Evolutionary conservation across 164 flowering plant species (phyloP), one percentile per base, ranked within the genome.

Genomic region (Berberis vulgaris): DNA sequence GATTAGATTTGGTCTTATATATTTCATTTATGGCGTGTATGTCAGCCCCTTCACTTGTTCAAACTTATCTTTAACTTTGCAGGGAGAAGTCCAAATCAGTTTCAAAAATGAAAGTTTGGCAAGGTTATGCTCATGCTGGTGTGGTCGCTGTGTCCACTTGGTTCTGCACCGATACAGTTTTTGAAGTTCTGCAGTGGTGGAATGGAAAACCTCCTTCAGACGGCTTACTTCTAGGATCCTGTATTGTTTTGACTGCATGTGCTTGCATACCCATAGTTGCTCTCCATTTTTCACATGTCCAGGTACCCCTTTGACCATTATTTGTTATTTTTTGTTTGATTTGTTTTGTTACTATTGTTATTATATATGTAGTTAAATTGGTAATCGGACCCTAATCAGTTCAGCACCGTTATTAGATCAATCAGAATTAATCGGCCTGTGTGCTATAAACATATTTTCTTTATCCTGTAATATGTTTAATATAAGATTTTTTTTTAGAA

Each of bases 121-220:
- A 94, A 78, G 99, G 94, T 68, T 86, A 86, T 78, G 74, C 77
- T 42, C 99, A 94, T 79, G 96, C 90, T 67, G 78, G 70, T 55
- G 86, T 91, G 58, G 86, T 94, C 76, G 85, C 89, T 63, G 59
- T 94, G 54, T 80, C 97, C 7, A 89, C 91, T 43, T 94, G 96
- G 97, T 77, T 94, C 74, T 94, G 86, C 67, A 87, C 96, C 55
- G 97, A 89, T 76, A 81, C 99, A 40, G 83, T 94, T 65, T 91
- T 91, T 78, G 99, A 94, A 77, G 96, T 91, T 68, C 86, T 94
- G 43, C 96, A 89, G 61, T 91, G 97, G 97, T 91, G 96, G 97
- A 63, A 83, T 74, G 99, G 99, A 42, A 87, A 89, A 75, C 69
- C 93, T 64, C 97, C 99, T 62, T 85, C 99, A 67, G 91, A 91